These are phyloP conservation scores for Lentinus brumalis DNA, from an alignment of 768 basidiomycete genomes.

Conservation along the genomic window DNA sequence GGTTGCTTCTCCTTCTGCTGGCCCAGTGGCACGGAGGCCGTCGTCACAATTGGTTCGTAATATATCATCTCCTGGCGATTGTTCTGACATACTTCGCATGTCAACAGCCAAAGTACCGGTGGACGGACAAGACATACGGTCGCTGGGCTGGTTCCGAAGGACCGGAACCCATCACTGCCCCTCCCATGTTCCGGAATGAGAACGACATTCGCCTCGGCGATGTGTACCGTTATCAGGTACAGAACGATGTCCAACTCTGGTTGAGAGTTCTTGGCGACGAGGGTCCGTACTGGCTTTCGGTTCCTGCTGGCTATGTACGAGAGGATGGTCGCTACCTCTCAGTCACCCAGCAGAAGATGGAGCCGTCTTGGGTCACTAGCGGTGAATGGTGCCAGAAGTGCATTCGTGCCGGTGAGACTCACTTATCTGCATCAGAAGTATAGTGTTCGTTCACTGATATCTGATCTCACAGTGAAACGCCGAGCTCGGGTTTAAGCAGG, in stretches of 20 bases:
- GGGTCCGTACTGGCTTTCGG: background rate
- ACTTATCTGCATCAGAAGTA: too few species aligned
- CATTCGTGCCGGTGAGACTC: background rate
- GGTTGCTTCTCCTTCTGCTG: background rate
- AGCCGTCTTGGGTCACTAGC: background rate
- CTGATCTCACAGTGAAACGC: too few species aligned
- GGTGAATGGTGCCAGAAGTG: too few species aligned
- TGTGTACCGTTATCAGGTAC: background rate
- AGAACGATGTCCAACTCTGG: background rate
- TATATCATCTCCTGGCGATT: background rate
- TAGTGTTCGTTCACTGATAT: background rate
- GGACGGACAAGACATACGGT: background rate
- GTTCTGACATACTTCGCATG: background rate
- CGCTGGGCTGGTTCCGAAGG: background rate
- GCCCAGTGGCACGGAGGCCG: background rate
- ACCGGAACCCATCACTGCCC: background rate
- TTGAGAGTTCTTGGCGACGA: background rate
- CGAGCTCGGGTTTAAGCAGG: too few species aligned
- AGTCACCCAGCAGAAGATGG: background rate
- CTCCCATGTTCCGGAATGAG: background rate
- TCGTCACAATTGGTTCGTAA: background rate
- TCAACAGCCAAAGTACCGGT: background rate
- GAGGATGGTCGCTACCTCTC: background rate
- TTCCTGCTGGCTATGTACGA: background rate
- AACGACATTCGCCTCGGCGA: background rate